Evolutionary conservation across 768 basidiomycete species (phyloP).

Genomic region (Leucocoprinus leucothites): DNA sequence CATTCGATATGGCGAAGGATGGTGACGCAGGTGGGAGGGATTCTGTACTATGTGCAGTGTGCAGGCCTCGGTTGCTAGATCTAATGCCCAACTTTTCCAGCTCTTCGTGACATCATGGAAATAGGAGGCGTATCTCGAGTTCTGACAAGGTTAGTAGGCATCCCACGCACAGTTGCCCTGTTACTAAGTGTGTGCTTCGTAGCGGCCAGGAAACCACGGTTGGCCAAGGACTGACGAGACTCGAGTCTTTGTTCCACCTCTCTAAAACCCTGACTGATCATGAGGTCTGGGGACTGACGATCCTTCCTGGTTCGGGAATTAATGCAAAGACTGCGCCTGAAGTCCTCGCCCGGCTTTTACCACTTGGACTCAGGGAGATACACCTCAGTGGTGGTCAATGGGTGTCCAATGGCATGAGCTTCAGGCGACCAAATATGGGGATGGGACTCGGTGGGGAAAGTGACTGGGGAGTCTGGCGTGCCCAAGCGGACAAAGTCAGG

Average conservation of each 20-base stretch:
- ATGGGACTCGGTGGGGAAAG: constrained; percentile 56
- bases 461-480: constrained; percentile 72
- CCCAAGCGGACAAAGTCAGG: constrained; percentile 48
- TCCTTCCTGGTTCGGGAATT: constrained; percentile 79
- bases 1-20: constrained; percentile 70
- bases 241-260: constrained; percentile 38
- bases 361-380: constrained; percentile 60
- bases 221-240: constrained; percentile 34
- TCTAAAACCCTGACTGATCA: constrained; percentile 34
- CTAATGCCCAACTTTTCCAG: constrained; percentile 21
- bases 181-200: not conserved
- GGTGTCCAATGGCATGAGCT: constrained; percentile 50
- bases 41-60: not conserved
- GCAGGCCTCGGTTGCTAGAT: not conserved
- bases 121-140: constrained; percentile 72
- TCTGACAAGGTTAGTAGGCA: constrained; percentile 74
- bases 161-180: not conserved
- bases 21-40: constrained; percentile 43
- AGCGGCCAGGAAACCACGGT: constrained; percentile 55
- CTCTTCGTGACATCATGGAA: constrained; percentile 43
- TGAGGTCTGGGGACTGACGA: constrained; percentile 37
- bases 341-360: constrained; percentile 49
- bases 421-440: constrained; percentile 56
- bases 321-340: constrained; percentile 49
- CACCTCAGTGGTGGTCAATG: constrained; percentile 75